Evolutionary conservation across 192 early-diverging fungal species (phyloP).

Genomic region (Mycoemilia scoparia): DNA sequence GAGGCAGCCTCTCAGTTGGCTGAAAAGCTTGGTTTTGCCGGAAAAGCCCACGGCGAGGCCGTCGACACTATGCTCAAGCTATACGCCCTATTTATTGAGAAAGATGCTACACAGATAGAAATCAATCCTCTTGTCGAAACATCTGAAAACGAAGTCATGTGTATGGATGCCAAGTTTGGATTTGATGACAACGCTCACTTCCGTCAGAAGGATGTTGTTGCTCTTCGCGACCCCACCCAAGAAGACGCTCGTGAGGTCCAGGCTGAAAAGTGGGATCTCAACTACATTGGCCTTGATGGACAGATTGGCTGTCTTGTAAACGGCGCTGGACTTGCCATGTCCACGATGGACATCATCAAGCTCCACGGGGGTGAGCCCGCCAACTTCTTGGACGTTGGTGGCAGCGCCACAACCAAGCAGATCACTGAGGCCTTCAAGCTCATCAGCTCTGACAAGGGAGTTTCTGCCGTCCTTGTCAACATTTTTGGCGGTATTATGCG

Average conservation of each 20-base stretch:
- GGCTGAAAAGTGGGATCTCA: conserved; percentile 91
- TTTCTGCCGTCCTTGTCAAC: conserved; percentile 95
- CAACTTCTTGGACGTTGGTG: conserved; percentile 99
- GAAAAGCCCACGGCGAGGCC: conserved; percentile 61
- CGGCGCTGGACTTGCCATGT: conserved; percentile 97
- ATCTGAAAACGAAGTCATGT: conserved; percentile 68
- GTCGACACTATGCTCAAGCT: conserved; percentile 80
- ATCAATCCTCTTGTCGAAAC: conserved; percentile 98
- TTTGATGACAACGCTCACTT: conserved; percentile 99
- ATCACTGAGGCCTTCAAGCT: conserved; percentile 99
- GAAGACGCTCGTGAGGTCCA: conserved; percentile 95
- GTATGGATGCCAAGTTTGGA: conserved; percentile 99
- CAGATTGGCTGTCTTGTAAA: conserved; percentile 96
- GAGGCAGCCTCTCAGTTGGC: conserved; percentile 64
- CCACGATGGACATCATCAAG: conserved; percentile 99
- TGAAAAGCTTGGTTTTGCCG: conserved; percentile 75
- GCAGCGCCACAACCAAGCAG: conserved; percentile 83
- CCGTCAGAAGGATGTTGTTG: conserved; percentile 81
- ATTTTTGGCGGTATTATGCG: conserved; percentile 99
- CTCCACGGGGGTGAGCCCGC: conserved; percentile 95
- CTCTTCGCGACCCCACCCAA: conserved; percentile 78
- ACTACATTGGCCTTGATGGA: conserved; percentile 99
- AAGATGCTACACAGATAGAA: conserved; percentile 95
- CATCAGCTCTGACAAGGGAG: conserved; percentile 89
- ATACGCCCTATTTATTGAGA: conserved; percentile 93